Base-by-base conservation (phyloP, 2,329 filamentous ascomycete genomes). In the Fusarium sp. region DNA sequence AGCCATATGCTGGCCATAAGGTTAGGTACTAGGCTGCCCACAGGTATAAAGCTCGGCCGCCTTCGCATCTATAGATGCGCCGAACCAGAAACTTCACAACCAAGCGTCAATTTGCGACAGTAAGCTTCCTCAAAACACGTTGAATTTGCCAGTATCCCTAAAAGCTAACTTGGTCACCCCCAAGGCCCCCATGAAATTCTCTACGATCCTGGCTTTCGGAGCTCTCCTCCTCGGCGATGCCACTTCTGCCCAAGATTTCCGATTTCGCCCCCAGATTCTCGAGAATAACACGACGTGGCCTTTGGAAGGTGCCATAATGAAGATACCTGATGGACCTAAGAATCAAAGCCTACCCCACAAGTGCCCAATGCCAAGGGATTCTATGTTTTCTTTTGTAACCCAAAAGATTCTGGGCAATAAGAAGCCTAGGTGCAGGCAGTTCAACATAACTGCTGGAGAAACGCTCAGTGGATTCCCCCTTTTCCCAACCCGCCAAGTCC, bases 251-350 rank as follows among this genome's bases (percentile, higher is more conserved):
- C 31, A 66, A 15, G 36, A 7, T 11, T 26, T 26, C n/a, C n/a
- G 11, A 22, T 36, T 36, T 7, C 49, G 49, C 4, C 49, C 49
- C 18, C 18, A 52, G 2, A 14, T 52, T 15, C 58, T 66, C 20
- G 62, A 68, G 11, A 69, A 69, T 20, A 42, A 60, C 18, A 66
- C 66, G 5, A 63, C 54, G 2, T 66, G 66, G 66, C 28, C 31
- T 3, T 42, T 55, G 1, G 49, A 31, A 24, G 59, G 48, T 49
- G 62, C 20, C 51, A 15, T 18, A 15, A 3, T 11, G 1, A 20
- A 15, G n/a, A 11, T 1, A 15, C 9, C n/a, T 36, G 49, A 2
- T 7, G 20, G 22, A n/a, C 22, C 14, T 8, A 31, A 17, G 9
- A 3, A 58, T 14, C 5, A 17, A 6, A 3, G 52, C 18, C 5